phyloP scores from a whole-genome alignment of 352 stramenopile genomes.

The Vaucheria bursata region DNA sequence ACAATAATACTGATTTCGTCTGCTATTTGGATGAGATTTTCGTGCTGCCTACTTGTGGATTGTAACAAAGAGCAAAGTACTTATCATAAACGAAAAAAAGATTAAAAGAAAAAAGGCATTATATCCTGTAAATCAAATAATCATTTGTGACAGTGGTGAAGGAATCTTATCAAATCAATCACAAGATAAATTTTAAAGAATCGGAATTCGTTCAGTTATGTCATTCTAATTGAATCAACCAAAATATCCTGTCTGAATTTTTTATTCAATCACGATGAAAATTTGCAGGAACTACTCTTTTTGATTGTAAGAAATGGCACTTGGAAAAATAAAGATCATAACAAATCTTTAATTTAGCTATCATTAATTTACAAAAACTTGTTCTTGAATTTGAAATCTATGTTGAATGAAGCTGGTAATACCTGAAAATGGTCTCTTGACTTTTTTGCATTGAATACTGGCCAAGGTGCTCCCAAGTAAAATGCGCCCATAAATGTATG shows the following conservation, averaged over 20 bases:
- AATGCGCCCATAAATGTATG: slow-evolving; percentile 44
- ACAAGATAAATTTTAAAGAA: no score
- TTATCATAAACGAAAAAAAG: no score
- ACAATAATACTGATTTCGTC: slow-evolving; percentile 33
- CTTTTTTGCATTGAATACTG: slow-evolving; percentile 31
- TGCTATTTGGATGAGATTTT: not conserved
- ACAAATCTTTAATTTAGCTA: not conserved
- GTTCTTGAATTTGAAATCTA: no score
- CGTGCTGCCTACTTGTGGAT: not conserved
- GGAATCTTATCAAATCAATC: not conserved
- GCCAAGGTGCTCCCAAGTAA: slow-evolving; percentile 34
- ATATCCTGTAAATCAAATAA: not conserved
- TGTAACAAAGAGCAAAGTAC: no score
- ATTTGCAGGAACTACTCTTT: no score
- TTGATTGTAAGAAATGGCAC: not conserved
- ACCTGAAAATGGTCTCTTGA: slow-evolving; percentile 6
- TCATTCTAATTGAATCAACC: no score
- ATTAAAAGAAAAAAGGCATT: no score
- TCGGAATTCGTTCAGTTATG: no score
- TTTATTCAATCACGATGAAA: no score
- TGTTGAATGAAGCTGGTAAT: no score
- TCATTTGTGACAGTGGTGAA: not conserved
- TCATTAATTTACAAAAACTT: no score
- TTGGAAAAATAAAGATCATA: not conserved
- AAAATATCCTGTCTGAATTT: no score